Evolutionary conservation across 257 asterid species (phyloP), one percentile per base, ranked within the genome.

Genomic region (Primulina eburnea): DNA sequence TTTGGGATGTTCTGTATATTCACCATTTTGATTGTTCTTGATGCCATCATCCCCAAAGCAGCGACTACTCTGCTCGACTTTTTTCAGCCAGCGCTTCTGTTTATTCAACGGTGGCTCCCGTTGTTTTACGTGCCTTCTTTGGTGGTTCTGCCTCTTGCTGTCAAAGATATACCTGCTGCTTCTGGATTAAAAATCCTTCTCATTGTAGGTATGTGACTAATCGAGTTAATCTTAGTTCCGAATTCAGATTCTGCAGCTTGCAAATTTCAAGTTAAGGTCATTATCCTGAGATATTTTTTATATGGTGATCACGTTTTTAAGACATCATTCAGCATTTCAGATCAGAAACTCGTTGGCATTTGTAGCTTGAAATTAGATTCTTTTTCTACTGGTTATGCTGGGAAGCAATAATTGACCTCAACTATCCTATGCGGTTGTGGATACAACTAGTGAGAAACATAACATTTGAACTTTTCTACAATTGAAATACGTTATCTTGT

Each of bases 41-140:
- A 93, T 72, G 77, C 89, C 37, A 71, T 79, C 30, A 77, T 90
- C 75, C 99, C 97, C 34, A 83, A 83, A 3, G 97, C 90, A 0
- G 96, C 96, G 2, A 84, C 89, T 26, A 71, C 76, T 38, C 75
- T 93, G 86, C 71, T 89, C 90, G 85, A 85, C 86, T 93, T 93
- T 81, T 93, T 93, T 60, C 96, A 93, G 88, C 99, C 97, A 28
- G 99, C 97, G 18, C 89, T 93, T 70, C 74, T 90, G 70, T 93
- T 93, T 70, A 93, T 93, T 33, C 99, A 93, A 78, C 78, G 97
- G 68, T 93, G 99, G 99, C 99, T 93, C 73, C 99, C 99, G 0
- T 68, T 93, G 86, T 93, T 93, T 75, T 93, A 93, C 40, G 99
- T 93, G 58, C 99, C 99, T 37, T 93, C 96, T 59, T 70, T 93